Conservation (phyloP, 1,139 yeast genomes). For the Kodamaea derodonti region DNA sequence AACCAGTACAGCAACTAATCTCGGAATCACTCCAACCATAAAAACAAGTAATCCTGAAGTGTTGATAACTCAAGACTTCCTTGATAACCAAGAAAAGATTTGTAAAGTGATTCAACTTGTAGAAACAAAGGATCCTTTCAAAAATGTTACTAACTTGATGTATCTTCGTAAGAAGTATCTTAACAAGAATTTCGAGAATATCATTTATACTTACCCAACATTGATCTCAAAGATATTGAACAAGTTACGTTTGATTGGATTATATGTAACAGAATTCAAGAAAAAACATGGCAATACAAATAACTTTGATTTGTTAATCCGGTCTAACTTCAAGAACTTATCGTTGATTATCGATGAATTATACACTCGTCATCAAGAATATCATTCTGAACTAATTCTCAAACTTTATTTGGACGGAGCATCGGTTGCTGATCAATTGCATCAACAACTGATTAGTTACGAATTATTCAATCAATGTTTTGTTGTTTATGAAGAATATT, state of each 20-base stretch:
- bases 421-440: constrained; percentile 71
- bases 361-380: constrained; percentile 46
- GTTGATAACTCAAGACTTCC: constrained; percentile 33
- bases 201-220: constrained; percentile 71
- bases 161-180: constrained; percentile 53
- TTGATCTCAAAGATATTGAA: constrained; percentile 58
- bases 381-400: constrained; percentile 46
- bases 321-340: constrained; percentile 64
- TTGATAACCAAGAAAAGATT: constrained; percentile 62
- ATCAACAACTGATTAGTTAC: constrained; percentile 55
- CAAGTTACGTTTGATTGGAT: constrained; percentile 53
- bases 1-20: constrained; percentile 31
- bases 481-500: constrained; percentile 79
- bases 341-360: constrained; percentile 72
- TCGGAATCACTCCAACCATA: constrained; percentile 35
- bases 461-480: constrained; percentile 90
- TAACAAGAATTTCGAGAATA: constrained; percentile 50
- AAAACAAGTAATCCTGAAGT: constrained; percentile 30
- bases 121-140: constrained; percentile 44
- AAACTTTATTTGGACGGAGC: constrained; percentile 56
- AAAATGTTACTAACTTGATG: constrained; percentile 54
- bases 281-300: constrained; percentile 15
- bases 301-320: constrained; percentile 30
- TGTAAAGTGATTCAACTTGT: constrained; percentile 69
- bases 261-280: constrained; percentile 17